Conservation (phyloP, 257 asterid species). For the Haberlea rhodopensis region DNA sequence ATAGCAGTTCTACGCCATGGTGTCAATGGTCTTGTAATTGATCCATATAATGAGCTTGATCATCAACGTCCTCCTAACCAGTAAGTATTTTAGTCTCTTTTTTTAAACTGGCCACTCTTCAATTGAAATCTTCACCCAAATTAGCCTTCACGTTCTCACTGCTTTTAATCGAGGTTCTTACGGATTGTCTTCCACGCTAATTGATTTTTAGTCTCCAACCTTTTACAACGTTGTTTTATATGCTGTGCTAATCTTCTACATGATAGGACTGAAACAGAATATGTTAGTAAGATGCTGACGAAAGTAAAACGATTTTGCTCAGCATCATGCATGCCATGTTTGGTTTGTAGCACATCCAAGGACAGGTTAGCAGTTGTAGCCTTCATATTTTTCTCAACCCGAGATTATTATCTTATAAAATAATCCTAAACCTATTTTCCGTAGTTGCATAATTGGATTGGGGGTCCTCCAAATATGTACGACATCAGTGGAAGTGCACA, state of each 20-base stretch:
- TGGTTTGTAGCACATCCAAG: conserved; percentile 99
- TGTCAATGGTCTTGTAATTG: conserved; percentile 87
- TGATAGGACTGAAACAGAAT: conserved; percentile 95
- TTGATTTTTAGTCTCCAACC: too few species aligned
- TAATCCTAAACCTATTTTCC: conserved; percentile 25
- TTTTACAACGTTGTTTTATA: background rate
- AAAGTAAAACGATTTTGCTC: conserved; percentile 90
- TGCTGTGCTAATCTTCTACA: conserved; percentile 16
- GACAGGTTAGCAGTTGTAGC: conserved; percentile 71
- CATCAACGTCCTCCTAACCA: conserved; percentile 82
- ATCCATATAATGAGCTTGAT: conserved; percentile 97
- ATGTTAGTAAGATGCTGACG: conserved; percentile 96
- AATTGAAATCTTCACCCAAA: background rate
- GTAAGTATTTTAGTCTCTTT: conserved; percentile 48
- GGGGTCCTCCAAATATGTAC: conserved; percentile 81
- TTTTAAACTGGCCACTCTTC: background rate
- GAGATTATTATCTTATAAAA: background rate
- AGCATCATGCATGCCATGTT: conserved; percentile 92
- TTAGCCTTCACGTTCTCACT: background rate
- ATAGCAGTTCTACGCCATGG: conserved; percentile 92
- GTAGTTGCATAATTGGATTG: conserved; percentile 85
- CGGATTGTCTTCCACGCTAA: background rate
- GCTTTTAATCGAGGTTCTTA: background rate
- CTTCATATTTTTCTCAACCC: background rate
- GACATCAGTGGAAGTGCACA: conserved; percentile 99